phyloP scores from a whole-genome alignment of 2,329 filamentous ascomycete genomes.

The Nemania abortiva region DNA sequence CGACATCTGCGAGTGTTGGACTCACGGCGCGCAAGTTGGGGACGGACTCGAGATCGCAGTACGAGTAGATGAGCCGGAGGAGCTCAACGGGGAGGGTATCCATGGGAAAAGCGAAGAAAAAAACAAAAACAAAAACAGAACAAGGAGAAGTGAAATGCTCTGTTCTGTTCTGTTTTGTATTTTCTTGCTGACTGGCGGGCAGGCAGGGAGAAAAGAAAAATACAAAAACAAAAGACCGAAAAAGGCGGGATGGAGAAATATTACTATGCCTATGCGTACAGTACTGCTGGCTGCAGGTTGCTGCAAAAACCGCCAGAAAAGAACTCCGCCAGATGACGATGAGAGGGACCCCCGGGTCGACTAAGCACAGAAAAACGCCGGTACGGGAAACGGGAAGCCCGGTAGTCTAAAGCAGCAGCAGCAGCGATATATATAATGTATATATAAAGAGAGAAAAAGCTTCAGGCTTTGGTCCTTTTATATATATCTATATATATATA shows the following conservation, averaged over 20 bases:
- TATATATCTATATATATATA: too few species aligned
- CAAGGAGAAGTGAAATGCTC: neutral
- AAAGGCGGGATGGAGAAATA: slow-evolving; percentile 37
- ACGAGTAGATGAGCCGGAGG: slow-evolving; percentile 57
- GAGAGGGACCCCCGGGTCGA: slow-evolving; percentile 10
- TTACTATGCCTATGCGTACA: slow-evolving; percentile 20
- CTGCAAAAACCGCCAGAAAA: slow-evolving; percentile 17
- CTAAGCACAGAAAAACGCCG: slow-evolving; percentile 39
- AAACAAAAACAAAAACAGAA: neutral
- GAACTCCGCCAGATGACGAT: slow-evolving; percentile 45
- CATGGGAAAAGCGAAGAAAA: slow-evolving; percentile 42
- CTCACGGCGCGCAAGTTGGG: slow-evolving; percentile 57
- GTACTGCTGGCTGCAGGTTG: neutral
- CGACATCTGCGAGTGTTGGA: slow-evolving; percentile 55
- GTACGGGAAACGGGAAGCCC: slow-evolving; percentile 30
- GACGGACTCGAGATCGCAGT: slow-evolving; percentile 56
- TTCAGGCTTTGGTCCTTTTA: slow-evolving; percentile 13
- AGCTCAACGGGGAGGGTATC: slow-evolving; percentile 56
- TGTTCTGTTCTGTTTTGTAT: neutral
- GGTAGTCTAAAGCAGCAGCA: neutral
- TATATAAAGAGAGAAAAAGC: slow-evolving; percentile 24
- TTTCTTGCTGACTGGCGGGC: slow-evolving; percentile 12
- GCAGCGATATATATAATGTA: slow-evolving; percentile 24
- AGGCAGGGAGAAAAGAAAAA: neutral
- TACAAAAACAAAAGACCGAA: neutral